Percentiles rank a stretch among this genome's conserved stretches.
Evolutionary conservation across 441 rosid species (phyloP).

Genomic region (Syzygium syzygioides): DNA sequence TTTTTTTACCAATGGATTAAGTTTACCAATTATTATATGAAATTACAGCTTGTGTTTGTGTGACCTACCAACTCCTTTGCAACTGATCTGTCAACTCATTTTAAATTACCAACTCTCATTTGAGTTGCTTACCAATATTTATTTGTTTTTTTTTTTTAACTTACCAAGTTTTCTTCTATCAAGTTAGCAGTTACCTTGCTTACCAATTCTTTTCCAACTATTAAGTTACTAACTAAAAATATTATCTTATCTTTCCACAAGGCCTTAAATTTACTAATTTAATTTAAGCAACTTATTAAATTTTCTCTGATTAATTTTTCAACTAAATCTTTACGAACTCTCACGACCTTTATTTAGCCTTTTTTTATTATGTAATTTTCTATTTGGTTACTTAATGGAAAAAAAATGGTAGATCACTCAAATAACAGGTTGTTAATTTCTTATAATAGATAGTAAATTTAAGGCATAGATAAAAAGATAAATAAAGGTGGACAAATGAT

Average conservation of each 20-base stretch:
- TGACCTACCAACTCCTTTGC: not conserved
- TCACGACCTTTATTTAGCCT: not conserved
- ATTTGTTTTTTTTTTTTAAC: not conserved
- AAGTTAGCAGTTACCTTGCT: not conserved
- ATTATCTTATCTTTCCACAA: not conserved
- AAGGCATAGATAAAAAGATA: not conserved
- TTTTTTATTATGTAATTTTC: not conserved
- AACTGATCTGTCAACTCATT: not conserved
- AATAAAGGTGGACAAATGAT: not conserved
- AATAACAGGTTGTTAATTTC: not conserved
- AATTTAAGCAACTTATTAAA: not conserved
- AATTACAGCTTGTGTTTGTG: not conserved
- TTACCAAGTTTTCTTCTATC: not conserved
- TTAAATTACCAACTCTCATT: not conserved
- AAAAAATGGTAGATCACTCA: not conserved
- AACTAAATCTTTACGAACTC: not conserved
- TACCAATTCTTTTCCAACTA: not conserved
- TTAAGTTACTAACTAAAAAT: not conserved
- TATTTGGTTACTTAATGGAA: not conserved
- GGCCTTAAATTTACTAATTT: not conserved
- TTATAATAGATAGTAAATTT: not conserved
- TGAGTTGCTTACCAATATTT: not conserved
- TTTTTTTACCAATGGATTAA: not conserved
- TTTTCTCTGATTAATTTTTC: not conserved
- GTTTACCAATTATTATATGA: not conserved